phyloP scores from a whole-genome alignment of 1,284 basidiomycete genomes.

The Puccinia novopanici region DNA sequence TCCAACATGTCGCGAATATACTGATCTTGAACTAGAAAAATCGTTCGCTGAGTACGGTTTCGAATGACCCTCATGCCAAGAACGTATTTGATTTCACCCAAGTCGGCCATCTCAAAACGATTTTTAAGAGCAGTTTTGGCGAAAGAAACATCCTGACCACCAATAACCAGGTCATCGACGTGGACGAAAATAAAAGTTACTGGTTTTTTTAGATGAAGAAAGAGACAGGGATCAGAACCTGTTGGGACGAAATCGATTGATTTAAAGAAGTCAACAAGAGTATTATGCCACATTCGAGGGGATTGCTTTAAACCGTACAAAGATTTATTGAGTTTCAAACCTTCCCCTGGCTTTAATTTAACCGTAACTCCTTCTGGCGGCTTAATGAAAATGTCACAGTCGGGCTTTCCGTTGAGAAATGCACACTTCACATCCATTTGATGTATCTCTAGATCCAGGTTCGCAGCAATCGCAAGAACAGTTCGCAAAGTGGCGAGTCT shows the following conservation, averaged over 20 bases:
- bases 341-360: background rate
- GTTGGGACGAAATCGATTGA: background rate
- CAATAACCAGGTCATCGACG: background rate
- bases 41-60: background rate
- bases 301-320: slow-evolving; percentile 15
- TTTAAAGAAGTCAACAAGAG: background rate
- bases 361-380: background rate
- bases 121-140: background rate
- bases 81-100: background rate
- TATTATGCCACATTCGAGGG: too few relatives aligned
- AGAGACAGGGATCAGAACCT: background rate
- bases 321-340: slow-evolving; percentile 11
- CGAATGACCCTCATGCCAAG: background rate
- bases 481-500: too few relatives aligned
- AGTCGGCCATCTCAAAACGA: background rate
- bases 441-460: background rate
- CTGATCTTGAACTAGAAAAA: slow-evolving; percentile 7
- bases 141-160: background rate
- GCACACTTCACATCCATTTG: slow-evolving; percentile 33
- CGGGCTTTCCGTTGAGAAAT: too few relatives aligned
- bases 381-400: background rate
- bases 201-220: background rate
- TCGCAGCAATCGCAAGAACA: too few relatives aligned
- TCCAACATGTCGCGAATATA: too few relatives aligned
- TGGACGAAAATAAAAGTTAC: slow-evolving; percentile 3